Percentiles rank a stretch among this genome's conserved stretches.
Evolutionary conservation across 176 grass and related monocot genomes (phyloP).

Genomic region (Dendrocalamus sinicus): DNA sequence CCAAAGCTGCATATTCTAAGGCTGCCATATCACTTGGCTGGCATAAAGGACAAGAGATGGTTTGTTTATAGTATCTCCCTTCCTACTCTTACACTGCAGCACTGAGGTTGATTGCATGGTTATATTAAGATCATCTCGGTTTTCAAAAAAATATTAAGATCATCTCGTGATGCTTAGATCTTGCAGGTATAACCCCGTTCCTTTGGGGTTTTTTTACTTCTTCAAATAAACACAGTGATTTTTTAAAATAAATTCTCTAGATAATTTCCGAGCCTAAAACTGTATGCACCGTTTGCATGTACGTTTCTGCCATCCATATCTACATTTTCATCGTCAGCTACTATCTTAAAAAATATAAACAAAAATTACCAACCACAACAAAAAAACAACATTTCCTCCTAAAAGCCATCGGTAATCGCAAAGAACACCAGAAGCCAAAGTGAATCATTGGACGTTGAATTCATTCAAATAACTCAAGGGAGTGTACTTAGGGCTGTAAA

Average conservation of each 20-base stretch:
- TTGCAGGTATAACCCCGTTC: background rate
- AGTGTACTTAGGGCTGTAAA: too few species aligned
- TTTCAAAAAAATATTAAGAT: too few species aligned
- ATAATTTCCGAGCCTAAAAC: too few species aligned
- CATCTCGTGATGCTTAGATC: background rate
- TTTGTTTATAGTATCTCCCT: conserved; percentile 2
- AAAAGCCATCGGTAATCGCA: background rate
- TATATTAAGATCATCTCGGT: background rate
- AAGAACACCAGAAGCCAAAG: background rate
- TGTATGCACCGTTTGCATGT: accelerated
- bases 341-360: too few species aligned
- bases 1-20: conserved; percentile 7
- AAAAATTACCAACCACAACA: too few species aligned
- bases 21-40: conserved; percentile 28
- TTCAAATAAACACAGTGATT: too few species aligned
- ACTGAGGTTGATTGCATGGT: background rate
- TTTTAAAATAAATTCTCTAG: too few species aligned
- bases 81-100: background rate
- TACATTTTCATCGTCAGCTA: too few species aligned
- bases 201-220: too few species aligned
- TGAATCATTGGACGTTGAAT: background rate
- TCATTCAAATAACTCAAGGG: background rate
- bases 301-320: too few species aligned
- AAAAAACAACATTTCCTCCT: background rate
- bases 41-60: background rate